Percentiles rank a stretch among this genome's conserved stretches.
These are phyloP conservation scores for Hansenula sp. DNA, from an alignment of 1,139 yeast species.

Conservation along the genomic window DNA sequence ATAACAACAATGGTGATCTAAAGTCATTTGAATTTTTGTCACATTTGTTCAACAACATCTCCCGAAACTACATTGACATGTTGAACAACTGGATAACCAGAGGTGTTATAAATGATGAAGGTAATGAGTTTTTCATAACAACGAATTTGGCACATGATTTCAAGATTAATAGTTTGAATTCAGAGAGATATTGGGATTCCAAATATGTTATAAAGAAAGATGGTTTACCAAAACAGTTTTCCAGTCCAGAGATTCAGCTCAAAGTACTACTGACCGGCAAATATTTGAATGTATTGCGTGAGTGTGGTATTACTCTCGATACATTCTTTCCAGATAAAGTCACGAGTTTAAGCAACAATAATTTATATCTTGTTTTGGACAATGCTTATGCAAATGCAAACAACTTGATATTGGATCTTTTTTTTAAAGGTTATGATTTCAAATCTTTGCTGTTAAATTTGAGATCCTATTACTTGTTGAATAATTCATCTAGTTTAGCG, in stretches of 20 bases:
- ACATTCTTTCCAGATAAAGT: slow-evolving; percentile 24
- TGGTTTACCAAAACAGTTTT: slow-evolving; percentile 69
- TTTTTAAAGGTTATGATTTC: slow-evolving; percentile 61
- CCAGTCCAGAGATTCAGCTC: slow-evolving; percentile 48
- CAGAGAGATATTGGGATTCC: slow-evolving; percentile 86
- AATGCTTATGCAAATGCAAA: slow-evolving; percentile 72
- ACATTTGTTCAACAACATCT: slow-evolving; percentile 52
- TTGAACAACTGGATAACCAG: slow-evolving; percentile 72
- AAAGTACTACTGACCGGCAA: slow-evolving; percentile 83
- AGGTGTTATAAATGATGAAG: slow-evolving; percentile 77
- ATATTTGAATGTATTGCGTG: slow-evolving; percentile 68
- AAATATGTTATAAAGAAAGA: slow-evolving; percentile 72
- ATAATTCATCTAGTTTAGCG: slow-evolving; percentile 20
- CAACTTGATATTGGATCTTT: slow-evolving; percentile 49
- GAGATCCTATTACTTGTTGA: slow-evolving; percentile 52
- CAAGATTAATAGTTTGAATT: slow-evolving; percentile 42
- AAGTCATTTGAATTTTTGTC: slow-evolving; percentile 49
- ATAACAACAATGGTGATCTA: slow-evolving; percentile 63
- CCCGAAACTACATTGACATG: slow-evolving; percentile 63
- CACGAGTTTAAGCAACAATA: slow-evolving; percentile 51
- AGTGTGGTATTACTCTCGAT: slow-evolving; percentile 24
- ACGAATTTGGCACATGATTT: slow-evolving; percentile 27
- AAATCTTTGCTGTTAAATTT: slow-evolving; percentile 42
- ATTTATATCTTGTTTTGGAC: slow-evolving; percentile 54
- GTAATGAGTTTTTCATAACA: slow-evolving; percentile 76